phyloP scores from a whole-genome alignment of 495 filamentous ascomycete genomes.

The Neurospora pannonica region DNA sequence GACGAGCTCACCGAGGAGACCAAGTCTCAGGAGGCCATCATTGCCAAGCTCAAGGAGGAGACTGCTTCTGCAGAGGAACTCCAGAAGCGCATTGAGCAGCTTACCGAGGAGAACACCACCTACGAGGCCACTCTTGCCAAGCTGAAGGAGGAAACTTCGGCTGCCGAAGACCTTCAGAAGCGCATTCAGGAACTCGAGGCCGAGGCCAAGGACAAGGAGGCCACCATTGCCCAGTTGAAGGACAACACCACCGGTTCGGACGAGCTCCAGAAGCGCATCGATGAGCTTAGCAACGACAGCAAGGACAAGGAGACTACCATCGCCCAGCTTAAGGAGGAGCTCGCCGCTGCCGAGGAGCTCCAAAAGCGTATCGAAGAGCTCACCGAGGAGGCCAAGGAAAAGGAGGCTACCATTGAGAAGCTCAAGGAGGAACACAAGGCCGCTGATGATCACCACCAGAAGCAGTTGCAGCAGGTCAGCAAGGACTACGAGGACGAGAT shows the following conservation, averaged over 20 bases:
- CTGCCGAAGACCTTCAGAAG: slow-evolving; percentile 29
- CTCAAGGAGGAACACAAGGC: slow-evolving; percentile 37
- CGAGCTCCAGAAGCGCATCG: slow-evolving; percentile 18
- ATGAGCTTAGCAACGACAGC: slow-evolving; percentile 27
- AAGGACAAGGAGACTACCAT: slow-evolving; percentile 24
- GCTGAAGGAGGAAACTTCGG: slow-evolving; percentile 37
- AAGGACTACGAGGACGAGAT: slow-evolving; percentile 48
- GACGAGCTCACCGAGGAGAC: slow-evolving; percentile 30
- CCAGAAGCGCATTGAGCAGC: slow-evolving; percentile 29
- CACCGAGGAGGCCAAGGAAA: slow-evolving; percentile 36
- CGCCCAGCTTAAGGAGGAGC: slow-evolving; percentile 31
- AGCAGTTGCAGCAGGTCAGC: slow-evolving; percentile 40
- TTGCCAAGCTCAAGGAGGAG: slow-evolving; percentile 39
- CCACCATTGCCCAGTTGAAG: slow-evolving; percentile 27
- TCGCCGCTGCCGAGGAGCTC: slow-evolving; percentile 34
- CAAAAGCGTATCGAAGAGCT: slow-evolving; percentile 38
- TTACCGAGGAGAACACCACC: slow-evolving; percentile 28
- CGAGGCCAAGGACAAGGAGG: slow-evolving; percentile 30
- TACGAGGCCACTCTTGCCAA: slow-evolving; percentile 34
- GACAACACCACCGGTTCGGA: slow-evolving; percentile 33
- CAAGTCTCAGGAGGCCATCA: slow-evolving; percentile 31
- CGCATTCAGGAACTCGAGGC: slow-evolving; percentile 31
- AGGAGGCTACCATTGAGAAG: slow-evolving; percentile 14
- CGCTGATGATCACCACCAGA: slow-evolving; percentile 36
- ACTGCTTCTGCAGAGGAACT: slow-evolving; percentile 29